Evolutionary conservation across 1,284 basidiomycete genomes (phyloP), one percentile per base, ranked within the genome.

Genomic region (Ustilago bromivora): DNA sequence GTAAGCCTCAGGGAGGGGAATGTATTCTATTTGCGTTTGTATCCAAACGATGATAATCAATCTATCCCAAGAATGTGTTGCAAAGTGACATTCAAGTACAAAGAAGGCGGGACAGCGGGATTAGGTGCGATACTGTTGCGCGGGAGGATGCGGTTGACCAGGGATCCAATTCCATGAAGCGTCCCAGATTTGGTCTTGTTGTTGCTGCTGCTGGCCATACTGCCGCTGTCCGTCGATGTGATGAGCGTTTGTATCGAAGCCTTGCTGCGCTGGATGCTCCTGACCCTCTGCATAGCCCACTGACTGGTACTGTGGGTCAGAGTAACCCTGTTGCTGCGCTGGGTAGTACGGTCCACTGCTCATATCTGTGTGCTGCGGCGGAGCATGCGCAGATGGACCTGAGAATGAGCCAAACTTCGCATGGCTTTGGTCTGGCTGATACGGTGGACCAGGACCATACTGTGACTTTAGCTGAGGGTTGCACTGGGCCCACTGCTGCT

Each of bases 81-180:
- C 23, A 28, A 28, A 28, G 23, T 28, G 23, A 28, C 23, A 28
- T 28, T 38, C 28, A 4, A 32, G 43, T 19, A 40, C 28, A 34
- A 35, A 34, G 23, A 28, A 28, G 23, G 23, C 23, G 15, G 49
- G 3, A 12, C 23, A 23, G 49, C 15, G 15, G n/a, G 23, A 31
- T 58, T 46, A 69, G 34, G 52, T 51, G 17, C 38, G 54, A 17
- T 66, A 46, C 9, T 70, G 58, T 19, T 63, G 64, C 52, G 59
- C 60, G 32, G 38, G 19, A 46, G 53, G 66, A 6, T 23, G 49
- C 8, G 54, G 60, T 46, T 55, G 55, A 34, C 34, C 57, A 38
- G 66, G 61, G 3, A 47, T 57, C 66, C 66, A 74, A 19, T 66
- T 31, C 66, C 71, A 69, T 12, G 55, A 66, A 11, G 49, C 66